phyloP scores from a whole-genome alignment of 2,329 filamentous ascomycete species.

The Phyllosticta ampelicida region DNA sequence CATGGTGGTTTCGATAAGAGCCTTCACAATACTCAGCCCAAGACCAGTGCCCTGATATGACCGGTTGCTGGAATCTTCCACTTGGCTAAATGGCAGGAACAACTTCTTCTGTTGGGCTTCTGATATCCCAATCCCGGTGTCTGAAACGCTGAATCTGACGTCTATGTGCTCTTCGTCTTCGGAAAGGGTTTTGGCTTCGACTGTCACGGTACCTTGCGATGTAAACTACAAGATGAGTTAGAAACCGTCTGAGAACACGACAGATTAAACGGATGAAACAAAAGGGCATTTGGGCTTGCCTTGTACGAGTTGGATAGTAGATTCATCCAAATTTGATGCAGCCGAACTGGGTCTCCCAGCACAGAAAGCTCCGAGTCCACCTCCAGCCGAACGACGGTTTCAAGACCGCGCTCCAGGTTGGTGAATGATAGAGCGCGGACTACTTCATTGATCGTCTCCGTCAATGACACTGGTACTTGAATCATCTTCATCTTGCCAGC shows the following conservation, averaged over 20 bases:
- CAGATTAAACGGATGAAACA: no score
- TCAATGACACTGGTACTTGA: slow-evolving; percentile 39
- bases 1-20: slow-evolving; percentile 86
- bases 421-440: slow-evolving; percentile 53
- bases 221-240: slow-evolving; percentile 52
- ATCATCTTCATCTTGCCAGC: slow-evolving; percentile 52
- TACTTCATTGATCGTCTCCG: slow-evolving; percentile 52
- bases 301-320: slow-evolving; percentile 89
- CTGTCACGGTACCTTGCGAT: slow-evolving; percentile 72
- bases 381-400: slow-evolving; percentile 46
- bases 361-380: slow-evolving; percentile 45
- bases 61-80: slow-evolving; percentile 78
- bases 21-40: slow-evolving; percentile 88
- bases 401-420: slow-evolving; percentile 48
- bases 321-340: slow-evolving; percentile 54
- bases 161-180: slow-evolving; percentile 61
- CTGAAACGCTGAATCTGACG: slow-evolving; percentile 74
- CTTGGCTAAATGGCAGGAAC: slow-evolving; percentile 87
- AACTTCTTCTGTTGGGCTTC: slow-evolving; percentile 72
- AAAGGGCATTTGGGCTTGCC: background rate
- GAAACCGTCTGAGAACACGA: no score
- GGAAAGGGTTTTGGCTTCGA: slow-evolving; percentile 60
- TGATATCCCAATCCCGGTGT: slow-evolving; percentile 86
- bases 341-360: slow-evolving; percentile 40
- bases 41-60: slow-evolving; percentile 89